Percentiles rank a stretch among this genome's conserved stretches.
These are phyloP conservation scores for Saitoella complicata DNA, from an alignment of 805 yeast species.

Conservation along the genomic window DNA sequence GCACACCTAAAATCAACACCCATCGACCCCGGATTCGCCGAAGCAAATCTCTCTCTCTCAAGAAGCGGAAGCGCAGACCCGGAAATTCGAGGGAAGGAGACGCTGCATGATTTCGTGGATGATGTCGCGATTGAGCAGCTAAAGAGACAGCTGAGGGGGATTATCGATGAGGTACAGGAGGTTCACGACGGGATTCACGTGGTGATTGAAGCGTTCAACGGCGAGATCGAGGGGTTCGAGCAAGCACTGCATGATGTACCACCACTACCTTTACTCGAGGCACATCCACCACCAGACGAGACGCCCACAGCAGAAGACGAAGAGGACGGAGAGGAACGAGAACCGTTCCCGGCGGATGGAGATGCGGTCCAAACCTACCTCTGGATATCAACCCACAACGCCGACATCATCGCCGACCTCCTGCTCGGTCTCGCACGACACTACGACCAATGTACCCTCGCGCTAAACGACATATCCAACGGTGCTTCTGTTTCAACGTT, in stretches of 20 bases:
- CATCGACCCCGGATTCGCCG: too few relatives aligned
- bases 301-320: too few relatives aligned
- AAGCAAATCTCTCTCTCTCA: too few relatives aligned
- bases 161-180: conserved; percentile 1
- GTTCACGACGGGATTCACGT: neutral
- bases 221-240: too few relatives aligned
- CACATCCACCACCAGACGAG: too few relatives aligned
- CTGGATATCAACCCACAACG: neutral
- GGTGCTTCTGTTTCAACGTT: neutral
- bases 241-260: neutral
- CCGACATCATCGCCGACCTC: conserved; percentile 2
- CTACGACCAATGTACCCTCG: conserved; percentile 1
- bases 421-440: conserved; percentile 2
- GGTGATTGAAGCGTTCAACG: neutral
- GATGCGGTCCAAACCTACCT: neutral
- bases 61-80: too few relatives aligned
- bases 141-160: neutral
- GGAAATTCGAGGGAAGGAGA: too few relatives aligned
- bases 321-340: too few relatives aligned
- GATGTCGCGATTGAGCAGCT: neutral
- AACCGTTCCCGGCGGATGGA: neutral
- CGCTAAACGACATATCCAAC: neutral
- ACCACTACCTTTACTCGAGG: too few relatives aligned
- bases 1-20: too few relatives aligned
- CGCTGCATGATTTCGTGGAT: conserved; percentile 1